Conservation (phyloP, 495 filamentous ascomycete species). For the Elaphomyces granulatus region DNA sequence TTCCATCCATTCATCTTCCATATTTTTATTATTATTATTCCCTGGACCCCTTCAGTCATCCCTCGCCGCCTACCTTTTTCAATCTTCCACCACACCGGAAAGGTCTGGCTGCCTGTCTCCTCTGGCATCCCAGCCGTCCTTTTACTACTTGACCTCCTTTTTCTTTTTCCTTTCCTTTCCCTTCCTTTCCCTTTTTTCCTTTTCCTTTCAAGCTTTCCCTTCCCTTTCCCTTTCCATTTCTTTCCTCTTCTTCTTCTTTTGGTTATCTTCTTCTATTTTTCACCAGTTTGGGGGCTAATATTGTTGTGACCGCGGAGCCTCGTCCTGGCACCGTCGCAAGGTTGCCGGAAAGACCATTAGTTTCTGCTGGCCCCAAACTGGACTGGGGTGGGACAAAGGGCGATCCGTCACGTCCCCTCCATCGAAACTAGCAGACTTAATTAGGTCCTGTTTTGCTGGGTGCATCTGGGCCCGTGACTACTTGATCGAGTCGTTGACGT, state of each 20-base stretch:
- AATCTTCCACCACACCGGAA: too few species aligned
- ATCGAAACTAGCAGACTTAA: not conserved
- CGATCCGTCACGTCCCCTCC: too few species aligned
- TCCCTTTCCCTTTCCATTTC: slow-evolving; percentile 23
- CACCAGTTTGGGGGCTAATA: not conserved
- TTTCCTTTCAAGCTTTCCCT: slow-evolving; percentile 12
- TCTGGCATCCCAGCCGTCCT: too few species aligned
- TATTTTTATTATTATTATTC: too few species aligned
- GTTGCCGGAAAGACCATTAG: not conserved
- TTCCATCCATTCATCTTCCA: too few species aligned
- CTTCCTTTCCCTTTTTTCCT: slow-evolving; percentile 9
- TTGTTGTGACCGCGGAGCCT: not conserved
- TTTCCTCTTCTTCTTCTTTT: slow-evolving; percentile 3
- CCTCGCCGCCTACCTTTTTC: too few species aligned
- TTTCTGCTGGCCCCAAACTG: not conserved
- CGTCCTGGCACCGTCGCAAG: not conserved
- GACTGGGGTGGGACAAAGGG: not conserved
- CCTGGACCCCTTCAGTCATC: slow-evolving; percentile 8
- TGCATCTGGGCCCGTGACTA: not conserved
- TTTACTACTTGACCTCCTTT: too few species aligned
- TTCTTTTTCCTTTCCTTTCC: slow-evolving; percentile 8
- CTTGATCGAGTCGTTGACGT: not conserved
- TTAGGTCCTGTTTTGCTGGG: not conserved
- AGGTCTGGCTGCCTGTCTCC: too few species aligned
- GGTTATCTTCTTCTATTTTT: not conserved